Conservation (phyloP, 441 rosid genomes). For the Bocquillonia castaneifolia region DNA sequence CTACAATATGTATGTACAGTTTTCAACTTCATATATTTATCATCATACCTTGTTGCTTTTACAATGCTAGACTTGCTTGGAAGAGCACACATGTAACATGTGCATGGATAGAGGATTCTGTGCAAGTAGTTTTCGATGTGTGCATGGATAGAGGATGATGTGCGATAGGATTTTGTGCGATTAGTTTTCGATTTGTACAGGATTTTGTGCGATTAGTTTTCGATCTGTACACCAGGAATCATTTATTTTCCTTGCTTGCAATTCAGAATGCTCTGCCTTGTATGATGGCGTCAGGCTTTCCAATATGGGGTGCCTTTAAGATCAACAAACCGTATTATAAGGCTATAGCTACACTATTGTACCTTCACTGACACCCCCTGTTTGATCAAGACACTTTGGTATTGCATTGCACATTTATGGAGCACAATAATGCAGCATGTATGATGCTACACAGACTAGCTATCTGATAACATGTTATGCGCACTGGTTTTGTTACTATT, state of each 20-base stretch:
- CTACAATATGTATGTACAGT: slow-evolving; percentile 64
- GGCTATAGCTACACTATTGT: not conserved
- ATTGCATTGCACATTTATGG: not conserved
- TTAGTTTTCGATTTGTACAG: too few relatives aligned
- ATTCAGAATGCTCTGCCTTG: too few relatives aligned
- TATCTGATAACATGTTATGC: not conserved
- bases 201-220: too few relatives aligned
- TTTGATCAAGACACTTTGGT: not conserved
- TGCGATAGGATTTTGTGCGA: too few relatives aligned
- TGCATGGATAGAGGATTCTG: not conserved
- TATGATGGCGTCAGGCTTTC: not conserved
- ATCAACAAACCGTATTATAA: too few relatives aligned
- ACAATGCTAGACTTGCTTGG: not conserved
- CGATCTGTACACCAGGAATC: too few relatives aligned
- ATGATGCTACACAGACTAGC: not conserved
- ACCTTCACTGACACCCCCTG: too few relatives aligned
- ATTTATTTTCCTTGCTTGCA: too few relatives aligned
- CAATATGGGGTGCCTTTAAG: not conserved
- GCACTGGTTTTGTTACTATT: not conserved
- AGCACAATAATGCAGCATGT: not conserved
- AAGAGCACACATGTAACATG: not conserved
- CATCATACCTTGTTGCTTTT: not conserved
- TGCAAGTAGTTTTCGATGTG: too few relatives aligned
- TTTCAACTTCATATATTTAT: slow-evolving; percentile 7
- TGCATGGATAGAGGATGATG: too few relatives aligned